These are phyloP conservation scores for Cephalotrichum gorgonifer DNA, from an alignment of 2,329 filamentous ascomycete genomes.

Conservation along the genomic window DNA sequence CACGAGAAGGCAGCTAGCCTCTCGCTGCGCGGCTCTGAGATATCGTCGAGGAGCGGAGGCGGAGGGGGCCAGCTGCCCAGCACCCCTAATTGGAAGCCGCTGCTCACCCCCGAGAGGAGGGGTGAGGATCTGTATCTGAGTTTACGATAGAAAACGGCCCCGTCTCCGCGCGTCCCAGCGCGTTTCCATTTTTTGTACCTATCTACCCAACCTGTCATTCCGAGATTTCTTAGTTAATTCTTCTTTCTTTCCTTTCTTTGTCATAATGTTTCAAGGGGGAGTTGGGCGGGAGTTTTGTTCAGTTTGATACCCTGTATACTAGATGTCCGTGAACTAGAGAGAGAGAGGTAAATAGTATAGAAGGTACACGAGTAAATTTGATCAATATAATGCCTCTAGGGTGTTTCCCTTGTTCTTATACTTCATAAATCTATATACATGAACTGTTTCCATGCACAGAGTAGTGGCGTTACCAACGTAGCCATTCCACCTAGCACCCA, in stretches of 20 bases:
- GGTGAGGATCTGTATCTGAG: constrained; percentile 56
- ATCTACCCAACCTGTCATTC: no score
- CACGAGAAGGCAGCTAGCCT: constrained; percentile 37
- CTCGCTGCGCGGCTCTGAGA: constrained; percentile 9
- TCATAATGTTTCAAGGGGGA: not conserved
- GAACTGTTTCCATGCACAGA: no score
- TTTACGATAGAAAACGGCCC: constrained; percentile 41
- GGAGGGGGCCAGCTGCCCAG: constrained; percentile 22
- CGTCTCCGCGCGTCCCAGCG: no score
- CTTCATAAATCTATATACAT: no score
- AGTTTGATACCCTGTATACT: not conserved
- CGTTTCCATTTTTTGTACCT: no score
- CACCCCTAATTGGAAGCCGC: constrained; percentile 52
- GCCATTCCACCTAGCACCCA: no score
- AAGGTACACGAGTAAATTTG: no score
- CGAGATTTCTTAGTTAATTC: no score
- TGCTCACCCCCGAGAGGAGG: constrained; percentile 54
- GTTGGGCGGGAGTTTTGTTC: not conserved
- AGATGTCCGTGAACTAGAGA: not conserved
- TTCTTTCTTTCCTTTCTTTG: not conserved
- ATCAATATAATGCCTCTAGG: no score
- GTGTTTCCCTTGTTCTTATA: no score
- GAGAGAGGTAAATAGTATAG: not conserved
- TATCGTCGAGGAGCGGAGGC: not conserved
- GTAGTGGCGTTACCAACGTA: no score